Conservation (phyloP, 2,329 filamentous ascomycete species). For the Cyphellophora attinorum region DNA sequence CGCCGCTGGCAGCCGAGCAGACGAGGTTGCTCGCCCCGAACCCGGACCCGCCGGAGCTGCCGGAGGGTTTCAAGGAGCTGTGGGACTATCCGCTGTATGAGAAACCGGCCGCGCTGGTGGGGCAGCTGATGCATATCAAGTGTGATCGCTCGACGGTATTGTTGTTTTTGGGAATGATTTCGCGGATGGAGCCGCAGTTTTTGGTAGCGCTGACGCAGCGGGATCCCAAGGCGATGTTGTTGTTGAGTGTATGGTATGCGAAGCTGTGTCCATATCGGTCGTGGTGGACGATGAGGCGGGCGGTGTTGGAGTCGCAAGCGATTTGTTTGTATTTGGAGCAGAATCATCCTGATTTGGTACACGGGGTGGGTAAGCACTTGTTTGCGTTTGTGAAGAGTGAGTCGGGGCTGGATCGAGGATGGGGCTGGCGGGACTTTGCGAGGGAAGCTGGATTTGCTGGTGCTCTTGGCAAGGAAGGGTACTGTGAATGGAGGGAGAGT, state of each 20-base stretch:
- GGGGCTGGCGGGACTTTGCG: background rate
- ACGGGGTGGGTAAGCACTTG: background rate
- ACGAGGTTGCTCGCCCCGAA: constrained; percentile 5
- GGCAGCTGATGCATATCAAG: constrained; percentile 13
- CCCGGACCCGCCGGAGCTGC: background rate
- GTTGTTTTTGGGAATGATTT: constrained; percentile 39
- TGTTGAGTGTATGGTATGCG: constrained; percentile 50
- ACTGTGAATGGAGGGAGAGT: no score
- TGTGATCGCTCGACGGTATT: constrained; percentile 33
- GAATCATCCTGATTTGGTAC: constrained; percentile 14
- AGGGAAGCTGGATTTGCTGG: constrained; percentile 1
- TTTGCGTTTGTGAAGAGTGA: background rate
- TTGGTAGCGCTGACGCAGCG: constrained; percentile 37
- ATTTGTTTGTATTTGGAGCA: constrained; percentile 36
- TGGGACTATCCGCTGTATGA: background rate
- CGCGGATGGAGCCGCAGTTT: constrained; percentile 35
- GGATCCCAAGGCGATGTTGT: constrained; percentile 43
- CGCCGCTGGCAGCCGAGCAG: constrained; percentile 15
- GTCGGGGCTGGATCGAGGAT: background rate
- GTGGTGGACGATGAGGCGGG: constrained; percentile 42
- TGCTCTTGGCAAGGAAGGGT: no score
- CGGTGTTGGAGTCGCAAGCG: constrained; percentile 39
- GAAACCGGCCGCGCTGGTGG: constrained; percentile 1
- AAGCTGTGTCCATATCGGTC: constrained; percentile 29
- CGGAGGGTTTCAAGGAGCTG: constrained; percentile 1